Conservation (phyloP, 129 eudicot species). For the Ambrosia trifida region DNA sequence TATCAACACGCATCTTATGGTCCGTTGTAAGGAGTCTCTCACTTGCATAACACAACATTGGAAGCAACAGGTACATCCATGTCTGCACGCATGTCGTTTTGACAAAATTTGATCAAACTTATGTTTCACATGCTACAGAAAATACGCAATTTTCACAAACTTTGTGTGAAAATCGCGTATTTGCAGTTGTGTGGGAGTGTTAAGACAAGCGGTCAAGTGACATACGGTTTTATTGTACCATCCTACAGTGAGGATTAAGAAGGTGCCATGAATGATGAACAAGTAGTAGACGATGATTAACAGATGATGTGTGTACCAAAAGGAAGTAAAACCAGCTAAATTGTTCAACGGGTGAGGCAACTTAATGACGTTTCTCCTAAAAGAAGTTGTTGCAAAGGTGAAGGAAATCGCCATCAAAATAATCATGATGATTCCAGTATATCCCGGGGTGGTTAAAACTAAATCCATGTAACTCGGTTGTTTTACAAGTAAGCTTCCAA, state of each 20-base stretch:
- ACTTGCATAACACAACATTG: constrained; percentile 54
- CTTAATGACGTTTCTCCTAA: constrained; percentile 77
- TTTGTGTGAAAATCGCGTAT: constrained; percentile 3
- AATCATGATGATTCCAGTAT: constrained; percentile 66
- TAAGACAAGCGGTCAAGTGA: constrained; percentile 11
- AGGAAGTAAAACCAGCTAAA: constrained; percentile 88
- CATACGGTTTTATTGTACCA: constrained; percentile 80
- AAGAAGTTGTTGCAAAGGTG: constrained; percentile 80
- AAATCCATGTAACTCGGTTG: constrained; percentile 70
- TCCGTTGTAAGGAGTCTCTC: constrained; percentile 75
- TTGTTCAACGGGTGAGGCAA: constrained; percentile 57
- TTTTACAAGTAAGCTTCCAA: constrained; percentile 47
- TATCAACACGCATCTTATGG: constrained; percentile 49
- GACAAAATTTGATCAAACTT: constrained; percentile 14
- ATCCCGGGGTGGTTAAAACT: constrained; percentile 45
- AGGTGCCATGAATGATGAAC: constrained; percentile 75
- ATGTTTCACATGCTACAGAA: neutral
- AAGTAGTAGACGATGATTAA: constrained; percentile 65
- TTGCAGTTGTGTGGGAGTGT: neutral
- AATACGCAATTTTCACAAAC: too few species aligned
- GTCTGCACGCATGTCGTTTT: constrained; percentile 52
- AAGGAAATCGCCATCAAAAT: constrained; percentile 65
- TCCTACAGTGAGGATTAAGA: constrained; percentile 57
- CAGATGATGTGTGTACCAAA: constrained; percentile 97
- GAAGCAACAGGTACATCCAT: constrained; percentile 83